Conservation (phyloP, 805 yeast species). For the Brettanomyces anomalus region DNA sequence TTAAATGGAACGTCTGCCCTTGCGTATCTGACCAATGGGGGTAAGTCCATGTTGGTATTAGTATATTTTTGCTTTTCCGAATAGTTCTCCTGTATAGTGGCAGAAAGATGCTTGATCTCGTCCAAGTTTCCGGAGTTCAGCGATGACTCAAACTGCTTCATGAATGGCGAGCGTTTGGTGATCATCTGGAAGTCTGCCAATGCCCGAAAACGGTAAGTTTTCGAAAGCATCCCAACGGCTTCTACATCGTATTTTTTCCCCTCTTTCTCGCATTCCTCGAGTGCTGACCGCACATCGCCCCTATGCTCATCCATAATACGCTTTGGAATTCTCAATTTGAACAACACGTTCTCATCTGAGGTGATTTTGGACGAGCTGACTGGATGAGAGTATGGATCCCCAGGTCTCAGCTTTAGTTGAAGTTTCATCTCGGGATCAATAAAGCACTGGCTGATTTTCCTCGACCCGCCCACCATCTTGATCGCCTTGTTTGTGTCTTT, state of each 20-base stretch:
- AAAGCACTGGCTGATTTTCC: slow-evolving; percentile 32
- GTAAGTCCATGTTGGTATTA: slow-evolving; percentile 42
- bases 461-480: slow-evolving; percentile 57
- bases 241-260: slow-evolving; percentile 30
- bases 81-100: slow-evolving; percentile 13
- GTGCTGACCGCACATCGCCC: slow-evolving; percentile 35
- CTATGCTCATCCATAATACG: slow-evolving; percentile 32
- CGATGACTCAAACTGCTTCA: slow-evolving; percentile 30
- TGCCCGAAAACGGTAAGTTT: slow-evolving; percentile 70
- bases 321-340: slow-evolving; percentile 56
- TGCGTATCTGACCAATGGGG: slow-evolving; percentile 84
- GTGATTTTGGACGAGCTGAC: slow-evolving; percentile 40
- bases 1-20: slow-evolving; percentile 67
- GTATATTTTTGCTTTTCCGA: slow-evolving; percentile 8
- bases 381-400: slow-evolving; percentile 45
- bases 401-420: slow-evolving; percentile 25
- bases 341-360: slow-evolving; percentile 45
- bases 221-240: slow-evolving; percentile 61
- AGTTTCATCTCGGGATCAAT: slow-evolving; percentile 25
- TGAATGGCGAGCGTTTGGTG: slow-evolving; percentile 47
- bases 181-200: slow-evolving; percentile 81
- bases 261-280: slow-evolving; percentile 27
- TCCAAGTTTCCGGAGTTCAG: slow-evolving; percentile 33
- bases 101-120: slow-evolving; percentile 32
- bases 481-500: slow-evolving; percentile 55